phyloP scores from a whole-genome alignment of 164 flowering plant genomes.

The Macadamia tetraphylla region DNA sequence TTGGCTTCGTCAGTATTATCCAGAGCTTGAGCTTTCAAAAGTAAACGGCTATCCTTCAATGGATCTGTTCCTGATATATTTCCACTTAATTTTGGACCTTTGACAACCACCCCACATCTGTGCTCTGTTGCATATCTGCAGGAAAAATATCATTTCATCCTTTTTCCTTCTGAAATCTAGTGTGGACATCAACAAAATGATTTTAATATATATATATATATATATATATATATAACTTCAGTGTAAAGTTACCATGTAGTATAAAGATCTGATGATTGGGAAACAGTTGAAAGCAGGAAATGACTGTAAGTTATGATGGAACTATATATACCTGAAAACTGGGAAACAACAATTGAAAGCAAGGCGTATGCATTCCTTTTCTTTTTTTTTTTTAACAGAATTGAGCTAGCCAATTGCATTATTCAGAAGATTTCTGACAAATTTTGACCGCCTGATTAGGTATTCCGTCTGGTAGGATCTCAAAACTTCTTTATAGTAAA shows the following conservation, averaged over 20 bases:
- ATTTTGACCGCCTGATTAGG: too few relatives aligned
- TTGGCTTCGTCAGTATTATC: slow-evolving; percentile 88
- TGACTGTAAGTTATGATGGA: too few relatives aligned
- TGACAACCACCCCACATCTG: slow-evolving; percentile 97
- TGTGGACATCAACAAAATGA: background rate
- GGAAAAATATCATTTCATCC: background rate
- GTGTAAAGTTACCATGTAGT: too few relatives aligned
- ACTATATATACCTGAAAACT: background rate
- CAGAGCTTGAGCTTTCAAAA: slow-evolving; percentile 69
- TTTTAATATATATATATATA: background rate
- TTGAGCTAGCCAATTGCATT: too few relatives aligned
- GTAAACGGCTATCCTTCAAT: slow-evolving; percentile 82
- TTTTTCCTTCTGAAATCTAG: background rate
- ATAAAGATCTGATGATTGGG: too few relatives aligned
- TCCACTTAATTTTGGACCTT: slow-evolving; percentile 91
- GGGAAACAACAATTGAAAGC: background rate
- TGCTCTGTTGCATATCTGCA: slow-evolving; percentile 90
- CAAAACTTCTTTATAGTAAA: too few relatives aligned
- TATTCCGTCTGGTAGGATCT: too few relatives aligned
- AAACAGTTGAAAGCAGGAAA: too few relatives aligned
- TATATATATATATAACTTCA: background rate
- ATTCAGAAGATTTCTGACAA: too few relatives aligned
- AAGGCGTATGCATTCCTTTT: background rate
- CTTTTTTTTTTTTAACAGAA: background rate
- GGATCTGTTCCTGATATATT: slow-evolving; percentile 99